A percentile compares a stretch with the other conserved stretches of the same genome.
phyloP scores from a whole-genome alignment of 345 rosid genomes.

The Brassica rapa region DNA sequence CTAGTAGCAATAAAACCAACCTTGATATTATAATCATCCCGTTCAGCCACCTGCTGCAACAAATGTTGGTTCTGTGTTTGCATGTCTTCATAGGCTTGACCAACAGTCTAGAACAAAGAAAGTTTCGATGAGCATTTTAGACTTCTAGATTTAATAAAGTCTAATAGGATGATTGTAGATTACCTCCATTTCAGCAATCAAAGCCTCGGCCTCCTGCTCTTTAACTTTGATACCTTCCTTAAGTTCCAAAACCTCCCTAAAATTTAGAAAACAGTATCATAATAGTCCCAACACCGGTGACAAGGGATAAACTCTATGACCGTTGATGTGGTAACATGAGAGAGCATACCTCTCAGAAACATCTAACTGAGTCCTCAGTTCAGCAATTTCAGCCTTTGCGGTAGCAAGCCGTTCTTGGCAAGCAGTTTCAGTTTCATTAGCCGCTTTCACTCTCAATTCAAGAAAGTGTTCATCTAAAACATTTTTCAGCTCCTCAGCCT shows the following conservation, averaged over 20 bases:
- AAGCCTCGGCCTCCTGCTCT: conserved; percentile 81
- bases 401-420: conserved; percentile 85
- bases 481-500: conserved; percentile 68
- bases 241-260: conserved; percentile 80
- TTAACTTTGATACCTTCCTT: conserved; percentile 79
- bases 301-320: neutral
- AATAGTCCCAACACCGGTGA: neutral
- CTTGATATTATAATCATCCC: conserved; percentile 94
- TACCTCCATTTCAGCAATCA: conserved; percentile 92
- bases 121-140: conserved; percentile 4
- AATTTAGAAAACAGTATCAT: conserved; percentile 23
- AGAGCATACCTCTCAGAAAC: conserved; percentile 68
- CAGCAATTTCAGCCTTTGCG: conserved; percentile 85
- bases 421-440: conserved; percentile 87
- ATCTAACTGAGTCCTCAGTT: conserved; percentile 72
- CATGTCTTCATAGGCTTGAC: conserved; percentile 97
- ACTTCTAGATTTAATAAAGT: neutral
- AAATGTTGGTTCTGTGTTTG: conserved; percentile 88
- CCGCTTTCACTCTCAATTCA: conserved; percentile 94
- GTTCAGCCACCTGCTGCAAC: conserved; percentile 80
- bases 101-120: conserved; percentile 64
- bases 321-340: conserved; percentile 16
- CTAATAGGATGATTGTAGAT: neutral
- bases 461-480: conserved; percentile 87
- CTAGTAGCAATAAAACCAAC: conserved; percentile 42